Percentiles rank a stretch among this genome's conserved stretches.
Conservation (phyloP, 352 stramenopile species). For the Phytophthora pluvialis region DNA sequence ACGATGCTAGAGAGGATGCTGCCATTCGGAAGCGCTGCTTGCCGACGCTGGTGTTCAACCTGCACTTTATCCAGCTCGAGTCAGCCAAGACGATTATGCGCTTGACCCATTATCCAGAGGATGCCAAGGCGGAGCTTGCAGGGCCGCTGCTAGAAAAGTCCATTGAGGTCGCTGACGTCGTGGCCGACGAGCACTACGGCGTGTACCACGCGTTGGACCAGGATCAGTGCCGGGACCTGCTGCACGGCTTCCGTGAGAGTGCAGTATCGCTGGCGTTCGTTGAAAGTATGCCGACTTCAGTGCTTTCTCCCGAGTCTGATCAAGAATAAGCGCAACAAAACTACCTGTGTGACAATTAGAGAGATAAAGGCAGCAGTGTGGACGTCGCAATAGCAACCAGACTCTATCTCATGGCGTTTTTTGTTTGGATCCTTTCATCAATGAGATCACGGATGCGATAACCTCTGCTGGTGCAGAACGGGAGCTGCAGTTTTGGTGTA, state of each 20-base stretch:
- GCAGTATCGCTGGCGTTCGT: slow-evolving; percentile 66
- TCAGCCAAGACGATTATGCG: slow-evolving; percentile 74
- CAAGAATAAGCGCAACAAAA: slow-evolving; percentile 33
- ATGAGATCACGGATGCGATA: not conserved
- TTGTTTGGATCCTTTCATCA: slow-evolving; percentile 2
- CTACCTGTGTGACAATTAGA: slow-evolving; percentile 39
- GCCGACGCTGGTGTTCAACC: slow-evolving; percentile 69
- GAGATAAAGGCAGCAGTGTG: slow-evolving; percentile 22
- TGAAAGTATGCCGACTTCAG: slow-evolving; percentile 38
- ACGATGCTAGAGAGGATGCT: slow-evolving; percentile 49
- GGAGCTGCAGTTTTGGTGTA: slow-evolving; percentile 44
- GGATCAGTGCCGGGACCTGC: slow-evolving; percentile 70
- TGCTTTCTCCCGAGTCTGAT: slow-evolving; percentile 23
- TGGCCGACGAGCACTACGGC: slow-evolving; percentile 79
- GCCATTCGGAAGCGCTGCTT: slow-evolving; percentile 63
- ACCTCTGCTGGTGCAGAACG: slow-evolving; percentile 7
- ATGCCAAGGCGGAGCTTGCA: slow-evolving; percentile 63
- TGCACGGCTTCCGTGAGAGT: slow-evolving; percentile 75
- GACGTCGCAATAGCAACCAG: slow-evolving; percentile 32
- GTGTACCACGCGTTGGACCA: slow-evolving; percentile 66
- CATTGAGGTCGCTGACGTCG: slow-evolving; percentile 76
- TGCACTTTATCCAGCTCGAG: slow-evolving; percentile 83
- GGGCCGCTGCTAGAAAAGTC: slow-evolving; percentile 73
- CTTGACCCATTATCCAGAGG: slow-evolving; percentile 68
- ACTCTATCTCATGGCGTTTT: slow-evolving; percentile 26